Evolutionary conservation across 75 land plant genomes (phyloP).

Genomic region (Sequoia sempervirens): DNA sequence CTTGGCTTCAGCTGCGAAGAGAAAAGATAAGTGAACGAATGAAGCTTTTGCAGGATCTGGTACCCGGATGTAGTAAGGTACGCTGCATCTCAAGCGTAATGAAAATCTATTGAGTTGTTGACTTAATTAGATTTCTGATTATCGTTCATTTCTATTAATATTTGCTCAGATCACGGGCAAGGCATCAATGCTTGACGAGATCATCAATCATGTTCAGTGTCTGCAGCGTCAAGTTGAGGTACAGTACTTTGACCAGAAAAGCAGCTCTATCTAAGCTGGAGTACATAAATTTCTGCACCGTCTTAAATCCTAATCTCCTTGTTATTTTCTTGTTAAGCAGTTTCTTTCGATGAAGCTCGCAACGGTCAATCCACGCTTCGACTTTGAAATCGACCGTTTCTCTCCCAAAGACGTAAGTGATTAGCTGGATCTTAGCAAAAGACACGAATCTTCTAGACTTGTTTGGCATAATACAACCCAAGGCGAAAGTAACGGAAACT

Average conservation of each 20-base stretch:
- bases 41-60: constrained; percentile 80
- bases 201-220: constrained; percentile 48
- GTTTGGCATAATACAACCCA: not conserved
- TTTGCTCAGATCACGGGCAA: constrained; percentile 37
- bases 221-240: constrained; percentile 51
- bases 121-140: not conserved
- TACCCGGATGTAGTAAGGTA: constrained; percentile 53
- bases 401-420: constrained; percentile 53
- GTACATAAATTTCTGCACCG: not conserved
- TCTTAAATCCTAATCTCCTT: not conserved
- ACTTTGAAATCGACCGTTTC: constrained; percentile 42
- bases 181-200: constrained; percentile 45
- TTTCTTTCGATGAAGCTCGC: constrained; percentile 87
- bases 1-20: constrained; percentile 47
- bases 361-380: constrained; percentile 63
- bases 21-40: constrained; percentile 76
- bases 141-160: not conserved
- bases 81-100: not conserved
- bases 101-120: not conserved
- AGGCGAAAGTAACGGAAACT: not conserved
- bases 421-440: not conserved
- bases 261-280: not conserved
- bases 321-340: constrained; percentile 22
- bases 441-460: not conserved
- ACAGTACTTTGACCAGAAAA: not conserved